phyloP scores from a whole-genome alignment of 106 monocot species.

The Posidonia australis region DNA sequence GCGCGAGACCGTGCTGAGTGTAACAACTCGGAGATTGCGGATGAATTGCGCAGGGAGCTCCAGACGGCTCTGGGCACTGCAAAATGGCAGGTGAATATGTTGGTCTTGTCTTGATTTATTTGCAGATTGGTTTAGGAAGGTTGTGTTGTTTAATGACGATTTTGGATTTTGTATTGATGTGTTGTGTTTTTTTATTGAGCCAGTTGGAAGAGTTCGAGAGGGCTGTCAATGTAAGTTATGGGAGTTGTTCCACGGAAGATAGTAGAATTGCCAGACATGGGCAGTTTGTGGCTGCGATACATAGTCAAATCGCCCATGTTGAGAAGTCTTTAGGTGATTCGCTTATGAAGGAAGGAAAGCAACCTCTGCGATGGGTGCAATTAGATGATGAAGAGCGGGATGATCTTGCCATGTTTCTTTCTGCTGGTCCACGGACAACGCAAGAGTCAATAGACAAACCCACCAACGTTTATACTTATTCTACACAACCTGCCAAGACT shows the following conservation, averaged over 20 bases:
- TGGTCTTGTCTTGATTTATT: not conserved
- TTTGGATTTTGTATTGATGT: not conserved
- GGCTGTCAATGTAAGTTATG: conserved; percentile 16
- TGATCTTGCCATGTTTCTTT: conserved; percentile 25
- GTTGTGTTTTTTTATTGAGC: not conserved
- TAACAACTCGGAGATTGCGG: conserved; percentile 14
- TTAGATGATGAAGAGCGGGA: conserved; percentile 22
- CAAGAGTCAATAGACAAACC: not conserved
- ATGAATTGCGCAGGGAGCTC: conserved; percentile 51
- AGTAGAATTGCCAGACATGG: conserved; percentile 10
- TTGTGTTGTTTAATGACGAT: not conserved
- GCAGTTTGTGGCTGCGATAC: conserved; percentile 18
- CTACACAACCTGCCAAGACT: not conserved
- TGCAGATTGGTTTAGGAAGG: not conserved
- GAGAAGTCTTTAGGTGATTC: conserved; percentile 15
- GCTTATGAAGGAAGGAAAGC: conserved; percentile 18
- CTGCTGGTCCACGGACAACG: not conserved
- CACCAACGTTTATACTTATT: not conserved
- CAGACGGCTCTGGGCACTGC: conserved; percentile 68
- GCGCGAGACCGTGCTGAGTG: conserved; percentile 25
- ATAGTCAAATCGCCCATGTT: conserved; percentile 13
- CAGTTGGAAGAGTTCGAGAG: conserved; percentile 87
- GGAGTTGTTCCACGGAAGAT: conserved; percentile 3
- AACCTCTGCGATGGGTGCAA: conserved; percentile 23
- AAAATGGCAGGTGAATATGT: conserved; percentile 69